Percentiles rank a stretch among this genome's conserved stretches.
Evolutionary conservation across 1,284 basidiomycete species (phyloP).

Genomic region (Lentinus polychrous): DNA sequence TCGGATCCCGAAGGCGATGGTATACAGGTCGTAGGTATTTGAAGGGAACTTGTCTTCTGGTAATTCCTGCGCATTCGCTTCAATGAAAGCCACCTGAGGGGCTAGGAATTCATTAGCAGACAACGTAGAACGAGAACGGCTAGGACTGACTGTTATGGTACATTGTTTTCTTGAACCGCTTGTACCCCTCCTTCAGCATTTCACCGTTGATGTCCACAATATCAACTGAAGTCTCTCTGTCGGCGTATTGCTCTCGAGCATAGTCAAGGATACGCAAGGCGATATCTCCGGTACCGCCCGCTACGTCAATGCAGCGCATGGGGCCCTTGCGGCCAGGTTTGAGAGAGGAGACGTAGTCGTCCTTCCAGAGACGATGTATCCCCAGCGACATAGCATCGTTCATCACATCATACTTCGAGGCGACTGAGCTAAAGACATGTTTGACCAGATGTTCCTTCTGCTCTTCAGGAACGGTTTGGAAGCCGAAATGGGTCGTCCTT

Average conservation of each 20-base stretch:
- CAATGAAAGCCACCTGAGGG: constrained; percentile 88
- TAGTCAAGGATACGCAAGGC: constrained; percentile 91
- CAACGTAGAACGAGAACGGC: constrained; percentile 4
- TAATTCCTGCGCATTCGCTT: constrained; percentile 89
- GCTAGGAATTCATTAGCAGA: constrained; percentile 42
- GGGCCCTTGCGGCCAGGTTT: constrained; percentile 73
- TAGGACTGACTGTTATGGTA: constrained; percentile 83
- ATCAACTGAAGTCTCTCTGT: constrained; percentile 84
- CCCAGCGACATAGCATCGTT: constrained; percentile 98
- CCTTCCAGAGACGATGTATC: constrained; percentile 97
- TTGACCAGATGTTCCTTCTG: constrained; percentile 78
- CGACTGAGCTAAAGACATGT: constrained; percentile 92
- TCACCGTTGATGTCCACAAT: constrained; percentile 94
- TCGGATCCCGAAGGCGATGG: constrained; percentile 97
- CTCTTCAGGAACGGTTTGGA: constrained; percentile 77
- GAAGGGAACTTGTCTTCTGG: constrained; percentile 60
- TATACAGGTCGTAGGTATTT: constrained; percentile 92
- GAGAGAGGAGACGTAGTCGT: constrained; percentile 78
- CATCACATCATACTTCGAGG: constrained; percentile 96
- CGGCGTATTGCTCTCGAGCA: constrained; percentile 83
- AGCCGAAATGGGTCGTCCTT: constrained; percentile 79
- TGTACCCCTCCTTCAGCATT: constrained; percentile 93
- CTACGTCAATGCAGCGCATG: constrained; percentile 87
- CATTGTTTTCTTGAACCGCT: constrained; percentile 91
- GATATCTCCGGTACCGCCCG: constrained; percentile 98